A percentile compares a stretch with the other conserved stretches of the same genome.
These are phyloP conservation scores for Paramecium caudatum DNA, from an alignment of 73 alveolate species.

Conservation along the genomic window DNA sequence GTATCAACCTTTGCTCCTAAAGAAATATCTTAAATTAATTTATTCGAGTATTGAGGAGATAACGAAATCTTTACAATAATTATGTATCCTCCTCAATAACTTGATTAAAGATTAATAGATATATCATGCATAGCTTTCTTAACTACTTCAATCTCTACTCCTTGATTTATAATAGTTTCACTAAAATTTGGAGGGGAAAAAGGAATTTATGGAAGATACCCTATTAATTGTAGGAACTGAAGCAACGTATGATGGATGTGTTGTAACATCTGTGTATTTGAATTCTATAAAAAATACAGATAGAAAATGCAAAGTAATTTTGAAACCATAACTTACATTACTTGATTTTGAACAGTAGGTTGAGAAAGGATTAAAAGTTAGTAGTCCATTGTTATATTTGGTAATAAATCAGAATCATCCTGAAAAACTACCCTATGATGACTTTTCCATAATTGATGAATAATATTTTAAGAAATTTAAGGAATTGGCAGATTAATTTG, in stretches of 20 bases:
- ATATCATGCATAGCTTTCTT: neutral
- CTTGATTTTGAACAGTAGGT: slow-evolving; percentile 42
- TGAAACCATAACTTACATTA: neutral
- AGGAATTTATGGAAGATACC: neutral
- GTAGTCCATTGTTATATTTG: slow-evolving; percentile 12
- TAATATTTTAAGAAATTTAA: slow-evolving; percentile 1
- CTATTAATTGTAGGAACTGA: slow-evolving; percentile 2
- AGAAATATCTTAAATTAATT: neutral
- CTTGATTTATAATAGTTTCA: neutral
- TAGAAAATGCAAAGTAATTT: neutral
- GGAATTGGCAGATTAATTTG: neutral
- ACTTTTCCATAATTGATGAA: slow-evolving; percentile 46
- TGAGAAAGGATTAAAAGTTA: neutral
- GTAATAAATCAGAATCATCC: slow-evolving; percentile 39
- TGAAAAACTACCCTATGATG: slow-evolving; percentile 54
- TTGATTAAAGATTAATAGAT: neutral
- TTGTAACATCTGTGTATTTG: neutral
- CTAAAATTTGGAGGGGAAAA: neutral
- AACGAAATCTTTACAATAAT: neutral
- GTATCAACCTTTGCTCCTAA: neutral
- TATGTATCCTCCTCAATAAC: neutral
- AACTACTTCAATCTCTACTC: neutral
- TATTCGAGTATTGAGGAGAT: neutral
- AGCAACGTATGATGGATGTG: slow-evolving; percentile 26
- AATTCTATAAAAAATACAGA: neutral